phyloP scores from a whole-genome alignment of 495 filamentous ascomycete genomes.

The Aspergillus mulundensis region DNA sequence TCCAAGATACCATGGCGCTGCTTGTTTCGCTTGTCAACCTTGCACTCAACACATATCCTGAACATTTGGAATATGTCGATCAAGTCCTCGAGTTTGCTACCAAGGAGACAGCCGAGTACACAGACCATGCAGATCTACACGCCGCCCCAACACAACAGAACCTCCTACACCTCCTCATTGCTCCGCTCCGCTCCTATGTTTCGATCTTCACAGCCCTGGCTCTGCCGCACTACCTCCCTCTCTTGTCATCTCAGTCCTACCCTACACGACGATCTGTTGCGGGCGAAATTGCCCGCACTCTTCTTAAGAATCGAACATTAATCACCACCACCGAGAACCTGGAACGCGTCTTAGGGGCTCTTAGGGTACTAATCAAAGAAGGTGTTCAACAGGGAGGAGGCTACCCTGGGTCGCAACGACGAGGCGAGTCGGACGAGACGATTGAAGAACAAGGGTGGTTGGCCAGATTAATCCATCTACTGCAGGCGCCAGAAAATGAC shows the following conservation, averaged over 20 bases:
- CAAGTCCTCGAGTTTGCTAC: constrained; percentile 88
- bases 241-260: constrained; percentile 90
- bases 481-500: constrained; percentile 79
- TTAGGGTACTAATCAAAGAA: constrained; percentile 89
- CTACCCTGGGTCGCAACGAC: constrained; percentile 69
- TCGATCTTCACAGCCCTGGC: constrained; percentile 92
- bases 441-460: constrained; percentile 97
- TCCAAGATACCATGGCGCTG: constrained; percentile 90
- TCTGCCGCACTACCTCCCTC: constrained; percentile 83
- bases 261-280: constrained; percentile 87
- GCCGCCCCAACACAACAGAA: constrained; percentile 82
- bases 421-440: constrained; percentile 87
- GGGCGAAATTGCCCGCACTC: constrained; percentile 72
- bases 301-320: constrained; percentile 73
- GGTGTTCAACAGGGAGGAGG: constrained; percentile 79
- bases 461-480: constrained; percentile 83
- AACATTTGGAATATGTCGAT: constrained; percentile 89
- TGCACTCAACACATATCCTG: constrained; percentile 91
- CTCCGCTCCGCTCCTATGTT: constrained; percentile 81
- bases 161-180: constrained; percentile 80
- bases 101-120: constrained; percentile 80
- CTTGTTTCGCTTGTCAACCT: constrained; percentile 89
- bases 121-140: constrained; percentile 91
- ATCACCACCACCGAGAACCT: constrained; percentile 75
- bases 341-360: constrained; percentile 81